Evolutionary conservation across 2,329 filamentous ascomycete genomes (phyloP).

Genomic region (Talaromyces funiculosus): DNA sequence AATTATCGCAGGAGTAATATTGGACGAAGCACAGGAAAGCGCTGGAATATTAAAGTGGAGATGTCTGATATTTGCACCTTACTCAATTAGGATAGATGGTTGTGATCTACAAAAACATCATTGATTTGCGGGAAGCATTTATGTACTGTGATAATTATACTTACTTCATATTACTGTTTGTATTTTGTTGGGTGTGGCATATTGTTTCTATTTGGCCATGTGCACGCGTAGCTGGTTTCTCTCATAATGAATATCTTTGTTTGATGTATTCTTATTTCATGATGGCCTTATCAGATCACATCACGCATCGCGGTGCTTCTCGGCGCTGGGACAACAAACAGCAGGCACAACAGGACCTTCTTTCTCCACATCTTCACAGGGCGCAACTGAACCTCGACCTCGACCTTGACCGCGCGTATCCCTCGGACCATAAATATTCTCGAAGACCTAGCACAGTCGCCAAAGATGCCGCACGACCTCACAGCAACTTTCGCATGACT

Average conservation of each 20-base stretch:
- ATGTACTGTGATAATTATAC: not conserved
- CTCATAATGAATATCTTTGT: not conserved
- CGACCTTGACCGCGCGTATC: slow-evolving; percentile 20
- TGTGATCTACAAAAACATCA: slow-evolving; percentile 5
- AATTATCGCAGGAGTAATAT: not conserved
- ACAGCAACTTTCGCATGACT: slow-evolving; percentile 31
- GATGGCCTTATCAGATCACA: slow-evolving; percentile 32
- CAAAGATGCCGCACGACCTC: slow-evolving; percentile 26
- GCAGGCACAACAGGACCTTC: slow-evolving; percentile 15
- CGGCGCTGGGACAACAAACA: slow-evolving; percentile 26
- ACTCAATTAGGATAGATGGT: not conserved
- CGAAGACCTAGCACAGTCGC: slow-evolving; percentile 25
- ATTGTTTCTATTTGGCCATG: not conserved
- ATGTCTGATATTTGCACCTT: not conserved
- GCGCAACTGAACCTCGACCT: slow-evolving; percentile 17
- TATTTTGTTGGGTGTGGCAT: not conserved
- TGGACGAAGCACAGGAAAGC: not conserved
- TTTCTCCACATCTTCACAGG: slow-evolving; percentile 20
- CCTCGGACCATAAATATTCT: slow-evolving; percentile 20
- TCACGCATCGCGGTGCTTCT: slow-evolving; percentile 21
- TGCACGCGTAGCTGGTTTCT: not conserved
- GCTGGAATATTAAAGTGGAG: not conserved
- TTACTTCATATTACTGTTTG: not conserved
- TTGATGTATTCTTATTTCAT: slow-evolving; percentile 11
- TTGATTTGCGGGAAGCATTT: not conserved